Evolutionary conservation across 306 rosid genomes (phyloP).

Genomic region (Acacia confusa): DNA sequence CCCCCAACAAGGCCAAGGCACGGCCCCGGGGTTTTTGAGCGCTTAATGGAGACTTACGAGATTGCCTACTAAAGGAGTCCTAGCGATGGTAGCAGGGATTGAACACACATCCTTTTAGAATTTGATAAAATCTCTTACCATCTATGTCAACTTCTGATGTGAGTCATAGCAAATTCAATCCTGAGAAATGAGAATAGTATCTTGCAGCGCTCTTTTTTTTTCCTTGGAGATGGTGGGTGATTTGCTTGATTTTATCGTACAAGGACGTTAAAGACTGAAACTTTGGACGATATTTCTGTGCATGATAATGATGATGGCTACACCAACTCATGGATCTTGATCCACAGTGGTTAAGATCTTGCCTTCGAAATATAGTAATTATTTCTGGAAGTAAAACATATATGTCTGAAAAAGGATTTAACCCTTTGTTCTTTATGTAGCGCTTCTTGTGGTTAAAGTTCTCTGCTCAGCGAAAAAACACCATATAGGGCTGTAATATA

Average conservation of each 20-base stretch:
- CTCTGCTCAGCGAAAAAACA: neutral
- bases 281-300: neutral
- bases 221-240: neutral
- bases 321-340: constrained; percentile 13
- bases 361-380: neutral
- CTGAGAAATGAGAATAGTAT: neutral
- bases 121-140: no score
- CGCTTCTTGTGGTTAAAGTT: constrained; percentile 31
- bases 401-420: constrained; percentile 26
- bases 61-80: no score
- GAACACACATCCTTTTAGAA: no score
- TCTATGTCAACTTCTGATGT: no score
- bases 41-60: no score
- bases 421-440: constrained; percentile 23
- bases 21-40: no score
- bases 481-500: neutral
- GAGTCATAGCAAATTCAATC: neutral
- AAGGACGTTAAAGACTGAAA: neutral
- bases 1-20: no score
- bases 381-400: neutral
- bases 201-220: neutral
- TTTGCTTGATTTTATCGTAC: neutral
- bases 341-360: constrained; percentile 28
- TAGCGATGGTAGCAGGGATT: no score
- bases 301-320: constrained; percentile 16